A percentile compares a stretch with the other conserved stretches of the same genome.
Conservation (phyloP, 2,329 filamentous ascomycete genomes). For the Paecilomyces dactylethromorphus region DNA sequence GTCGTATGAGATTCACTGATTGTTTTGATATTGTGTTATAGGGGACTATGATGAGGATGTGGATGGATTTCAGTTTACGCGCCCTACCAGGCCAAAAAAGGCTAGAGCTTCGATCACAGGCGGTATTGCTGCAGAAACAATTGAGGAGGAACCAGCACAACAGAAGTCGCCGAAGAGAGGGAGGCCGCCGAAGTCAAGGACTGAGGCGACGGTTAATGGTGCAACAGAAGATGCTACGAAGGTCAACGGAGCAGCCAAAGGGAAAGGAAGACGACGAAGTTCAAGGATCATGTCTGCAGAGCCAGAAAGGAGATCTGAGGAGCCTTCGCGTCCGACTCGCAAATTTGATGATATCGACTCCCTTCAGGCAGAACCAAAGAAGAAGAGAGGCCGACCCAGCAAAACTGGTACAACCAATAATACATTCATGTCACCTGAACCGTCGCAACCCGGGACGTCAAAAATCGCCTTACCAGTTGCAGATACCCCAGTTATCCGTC, state of each 20-base stretch:
- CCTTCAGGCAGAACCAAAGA: conserved; percentile 20
- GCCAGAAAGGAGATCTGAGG: conserved; percentile 1
- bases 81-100: conserved; percentile 60
- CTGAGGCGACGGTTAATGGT: conserved; percentile 16
- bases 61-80: conserved; percentile 70
- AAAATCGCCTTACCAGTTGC: conserved; percentile 83
- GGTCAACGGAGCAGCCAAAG: conserved; percentile 7
- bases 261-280: conserved; percentile 19
- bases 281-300: conserved; percentile 12
- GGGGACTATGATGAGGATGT: conserved; percentile 64
- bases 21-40: conserved; percentile 1
- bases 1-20: conserved; percentile 2
- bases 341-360: conserved; percentile 5
- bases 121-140: conserved; percentile 28
- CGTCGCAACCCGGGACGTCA: conserved; percentile 36
- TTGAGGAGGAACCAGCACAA: conserved; percentile 28
- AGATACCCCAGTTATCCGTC: conserved; percentile 86
- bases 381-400: conserved; percentile 25
- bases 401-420: conserved; percentile 22
- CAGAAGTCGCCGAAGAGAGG: conserved; percentile 29
- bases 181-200: conserved; percentile 41
- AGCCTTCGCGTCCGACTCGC: conserved; percentile 14
- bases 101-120: conserved; percentile 42
- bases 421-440: conserved; percentile 22
- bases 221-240: conserved; percentile 12